Evolutionary conservation across 2,329 filamentous ascomycete genomes (phyloP).

Genomic region (Aspergillus clavatus): DNA sequence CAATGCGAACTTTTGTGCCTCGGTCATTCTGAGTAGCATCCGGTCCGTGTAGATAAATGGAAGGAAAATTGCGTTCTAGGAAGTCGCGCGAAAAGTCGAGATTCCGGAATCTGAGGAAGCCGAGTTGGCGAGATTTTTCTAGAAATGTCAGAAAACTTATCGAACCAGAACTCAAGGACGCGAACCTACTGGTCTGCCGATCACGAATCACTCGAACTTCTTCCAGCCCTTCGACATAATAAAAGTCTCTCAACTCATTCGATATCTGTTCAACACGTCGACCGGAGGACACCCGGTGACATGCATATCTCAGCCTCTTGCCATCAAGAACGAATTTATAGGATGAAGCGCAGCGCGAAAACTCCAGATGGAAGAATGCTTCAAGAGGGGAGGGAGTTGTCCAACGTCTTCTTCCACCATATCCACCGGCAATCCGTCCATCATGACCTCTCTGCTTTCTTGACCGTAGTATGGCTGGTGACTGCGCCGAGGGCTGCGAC

Average conservation of each 20-base stretch:
- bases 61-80: constrained; percentile 49
- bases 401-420: constrained; percentile 51
- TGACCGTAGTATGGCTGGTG: constrained; percentile 36
- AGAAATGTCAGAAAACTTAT: constrained; percentile 2
- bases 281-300: constrained; percentile 30
- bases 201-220: constrained; percentile 56
- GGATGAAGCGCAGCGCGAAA: constrained; percentile 14
- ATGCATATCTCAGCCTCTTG: constrained; percentile 39
- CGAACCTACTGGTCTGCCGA: constrained; percentile 50
- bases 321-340: constrained; percentile 21
- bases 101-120: constrained; percentile 52
- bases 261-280: constrained; percentile 48
- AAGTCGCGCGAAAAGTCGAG: constrained; percentile 50
- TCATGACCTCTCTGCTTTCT: constrained; percentile 47
- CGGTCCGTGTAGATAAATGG: constrained; percentile 47
- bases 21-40: constrained; percentile 36
- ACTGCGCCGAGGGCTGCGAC: constrained; percentile 33
- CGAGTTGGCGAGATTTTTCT: constrained; percentile 54
- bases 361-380: constrained; percentile 10
- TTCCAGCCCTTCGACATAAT: constrained; percentile 50
- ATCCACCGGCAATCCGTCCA: constrained; percentile 47
- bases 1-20: constrained; percentile 46
- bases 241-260: constrained; percentile 50
- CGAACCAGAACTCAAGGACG: background rate
- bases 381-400: constrained; percentile 29